Percentiles rank a stretch among this genome's conserved stretches.
These are phyloP conservation scores for Ananas comosus DNA, from an alignment of 176 grass and related monocot genomes.

Conservation along the genomic window DNA sequence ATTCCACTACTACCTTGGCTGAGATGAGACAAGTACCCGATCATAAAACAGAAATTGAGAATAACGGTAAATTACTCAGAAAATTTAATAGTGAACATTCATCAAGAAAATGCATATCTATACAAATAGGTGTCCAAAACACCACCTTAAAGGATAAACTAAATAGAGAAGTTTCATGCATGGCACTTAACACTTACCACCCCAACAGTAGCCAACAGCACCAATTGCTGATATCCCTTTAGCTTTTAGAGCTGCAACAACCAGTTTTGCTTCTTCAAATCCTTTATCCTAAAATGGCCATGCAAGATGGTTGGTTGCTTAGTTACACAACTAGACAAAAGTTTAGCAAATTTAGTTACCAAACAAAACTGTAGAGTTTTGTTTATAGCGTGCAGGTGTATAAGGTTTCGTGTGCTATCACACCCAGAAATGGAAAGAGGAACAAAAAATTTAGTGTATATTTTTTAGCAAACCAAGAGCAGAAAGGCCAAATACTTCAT, in stretches of 20 bases:
- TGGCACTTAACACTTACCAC: slow-evolving; percentile 10
- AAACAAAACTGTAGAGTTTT: too few relatives aligned
- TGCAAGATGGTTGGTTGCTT: background rate
- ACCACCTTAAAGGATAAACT: too few relatives aligned
- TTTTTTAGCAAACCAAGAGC: too few relatives aligned
- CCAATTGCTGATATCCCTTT: slow-evolving; percentile 20
- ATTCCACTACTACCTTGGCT: slow-evolving; percentile 29
- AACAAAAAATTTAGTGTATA: too few relatives aligned
- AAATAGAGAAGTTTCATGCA: too few relatives aligned
- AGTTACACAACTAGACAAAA: too few relatives aligned
- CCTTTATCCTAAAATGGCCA: slow-evolving; percentile 21
- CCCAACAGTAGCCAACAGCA: slow-evolving; percentile 32
- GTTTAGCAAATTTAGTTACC: too few relatives aligned
- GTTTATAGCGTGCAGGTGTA: too few relatives aligned
- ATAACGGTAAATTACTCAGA: background rate
- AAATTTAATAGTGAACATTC: background rate
- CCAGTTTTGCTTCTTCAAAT: slow-evolving; percentile 27
- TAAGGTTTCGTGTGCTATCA: too few relatives aligned
- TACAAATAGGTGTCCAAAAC: background rate
- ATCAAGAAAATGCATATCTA: background rate
- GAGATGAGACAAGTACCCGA: background rate
- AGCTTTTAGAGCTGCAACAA: slow-evolving; percentile 23
- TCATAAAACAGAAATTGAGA: background rate
- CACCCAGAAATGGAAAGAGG: too few relatives aligned
- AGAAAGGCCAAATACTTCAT: too few relatives aligned